Evolutionary conservation across 2,329 filamentous ascomycete genomes (phyloP).

Genomic region (Coniochaeta hoffmannii): DNA sequence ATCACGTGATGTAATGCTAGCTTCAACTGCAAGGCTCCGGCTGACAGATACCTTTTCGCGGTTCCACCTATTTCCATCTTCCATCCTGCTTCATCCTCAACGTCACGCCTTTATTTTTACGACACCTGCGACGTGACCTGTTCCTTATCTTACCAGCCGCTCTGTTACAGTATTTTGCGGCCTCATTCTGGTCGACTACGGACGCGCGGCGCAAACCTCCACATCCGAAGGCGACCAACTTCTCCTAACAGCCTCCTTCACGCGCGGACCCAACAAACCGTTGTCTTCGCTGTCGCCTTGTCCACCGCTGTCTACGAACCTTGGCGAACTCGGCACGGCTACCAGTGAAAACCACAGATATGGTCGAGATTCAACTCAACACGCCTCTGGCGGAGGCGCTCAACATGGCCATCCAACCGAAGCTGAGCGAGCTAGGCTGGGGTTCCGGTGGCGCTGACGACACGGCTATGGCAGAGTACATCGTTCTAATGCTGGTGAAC

Average conservation of each 20-base stretch:
- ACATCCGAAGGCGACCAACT: neutral
- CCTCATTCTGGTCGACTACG: neutral
- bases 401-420: slow-evolving; percentile 75
- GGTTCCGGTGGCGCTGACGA: slow-evolving; percentile 70
- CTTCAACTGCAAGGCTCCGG: neutral
- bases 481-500: slow-evolving; percentile 94
- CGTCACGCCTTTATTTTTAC: neutral
- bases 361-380: slow-evolving; percentile 67
- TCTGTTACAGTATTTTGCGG: neutral
- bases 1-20: neutral
- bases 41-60: slow-evolving; percentile 1
- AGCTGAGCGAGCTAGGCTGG: slow-evolving; percentile 91
- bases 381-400: slow-evolving; percentile 82
- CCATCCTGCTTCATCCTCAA: neutral
- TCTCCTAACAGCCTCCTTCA: neutral
- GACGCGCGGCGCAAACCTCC: neutral
- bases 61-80: neutral
- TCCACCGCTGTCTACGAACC: neutral
- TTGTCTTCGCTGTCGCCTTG: neutral
- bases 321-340: slow-evolving; percentile 1
- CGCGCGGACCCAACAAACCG: neutral
- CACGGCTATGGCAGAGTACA: slow-evolving; percentile 86
- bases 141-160: neutral
- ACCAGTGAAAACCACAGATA: slow-evolving; percentile 47
- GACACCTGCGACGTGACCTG: neutral